These are phyloP conservation scores for Digitaria exilis DNA, from an alignment of 202 grass and related monocot species.

Conservation along the genomic window DNA sequence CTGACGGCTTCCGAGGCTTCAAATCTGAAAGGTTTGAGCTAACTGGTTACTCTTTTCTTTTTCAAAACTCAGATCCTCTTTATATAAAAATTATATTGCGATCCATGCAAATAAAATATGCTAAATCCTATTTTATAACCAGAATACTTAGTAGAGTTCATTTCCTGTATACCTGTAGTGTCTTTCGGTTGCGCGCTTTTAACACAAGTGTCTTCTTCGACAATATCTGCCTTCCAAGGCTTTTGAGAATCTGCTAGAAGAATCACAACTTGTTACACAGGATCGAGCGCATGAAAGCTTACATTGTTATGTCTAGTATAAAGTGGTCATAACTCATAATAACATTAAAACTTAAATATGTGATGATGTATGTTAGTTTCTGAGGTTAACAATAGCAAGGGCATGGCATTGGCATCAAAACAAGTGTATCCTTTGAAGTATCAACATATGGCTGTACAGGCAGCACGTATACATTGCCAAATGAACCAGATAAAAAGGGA, in stretches of 20 bases:
- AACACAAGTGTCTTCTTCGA: constrained; percentile 14
- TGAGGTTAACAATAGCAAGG: constrained; percentile 6
- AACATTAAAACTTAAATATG: not conserved
- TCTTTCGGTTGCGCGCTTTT: constrained; percentile 37
- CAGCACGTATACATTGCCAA: not conserved
- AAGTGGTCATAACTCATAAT: not conserved
- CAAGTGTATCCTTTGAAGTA: not conserved
- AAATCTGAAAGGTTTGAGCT: constrained; percentile 42
- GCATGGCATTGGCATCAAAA: not conserved
- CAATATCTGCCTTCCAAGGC: constrained; percentile 25
- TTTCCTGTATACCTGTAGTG: constrained; percentile 33
- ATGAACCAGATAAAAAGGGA: not conserved
- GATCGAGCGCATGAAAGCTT: not conserved
- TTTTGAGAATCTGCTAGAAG: constrained; percentile 33
- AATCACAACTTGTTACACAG: constrained; percentile 3
- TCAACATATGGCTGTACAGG: not conserved
- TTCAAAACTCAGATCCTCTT: not conserved
- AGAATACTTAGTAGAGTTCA: not conserved
- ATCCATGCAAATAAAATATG: constrained; percentile 10
- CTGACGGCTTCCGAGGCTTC: constrained; percentile 45
- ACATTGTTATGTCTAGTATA: constrained; percentile 13
- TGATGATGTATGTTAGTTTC: constrained; percentile 18
- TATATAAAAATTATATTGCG: not conserved
- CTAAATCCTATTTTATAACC: not conserved
- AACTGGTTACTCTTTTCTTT: not conserved